These are phyloP conservation scores for Trichoderma guizhouense DNA, from an alignment of 2,329 filamentous ascomycete species.

Conservation along the genomic window DNA sequence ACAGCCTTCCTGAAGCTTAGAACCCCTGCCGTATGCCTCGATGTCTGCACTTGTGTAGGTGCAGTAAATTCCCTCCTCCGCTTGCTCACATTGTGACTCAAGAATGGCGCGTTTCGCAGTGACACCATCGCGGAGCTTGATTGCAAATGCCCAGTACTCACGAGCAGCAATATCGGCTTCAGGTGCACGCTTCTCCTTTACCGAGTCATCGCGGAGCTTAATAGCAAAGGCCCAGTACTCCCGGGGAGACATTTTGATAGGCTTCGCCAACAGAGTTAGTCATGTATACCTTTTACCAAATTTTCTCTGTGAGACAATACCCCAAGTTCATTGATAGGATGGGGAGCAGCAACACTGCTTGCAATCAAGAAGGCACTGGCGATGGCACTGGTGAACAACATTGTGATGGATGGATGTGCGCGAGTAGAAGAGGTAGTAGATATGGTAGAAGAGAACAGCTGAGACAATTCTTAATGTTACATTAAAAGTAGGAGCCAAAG, in stretches of 20 bases:
- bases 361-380: background rate
- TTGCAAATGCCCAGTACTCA: background rate
- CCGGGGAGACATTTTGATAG: background rate
- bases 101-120: background rate
- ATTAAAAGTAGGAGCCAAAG: background rate
- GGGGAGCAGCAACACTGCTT: background rate
- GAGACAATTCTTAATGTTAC: background rate
- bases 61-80: constrained; percentile 13
- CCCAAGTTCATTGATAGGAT: background rate
- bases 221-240: background rate
- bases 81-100: background rate
- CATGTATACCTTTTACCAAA: background rate
- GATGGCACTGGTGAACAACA: background rate
- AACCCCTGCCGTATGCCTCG: background rate
- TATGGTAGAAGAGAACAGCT: background rate
- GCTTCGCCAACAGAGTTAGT: background rate
- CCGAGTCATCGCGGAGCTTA: background rate
- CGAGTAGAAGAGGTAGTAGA: background rate
- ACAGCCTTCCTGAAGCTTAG: background rate
- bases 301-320: background rate
- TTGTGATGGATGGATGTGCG: background rate
- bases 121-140: background rate
- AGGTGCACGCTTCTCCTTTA: background rate
- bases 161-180: background rate
- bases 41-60: constrained; percentile 20